phyloP scores from a whole-genome alignment of 2,329 filamentous ascomycete species.

The Verticillium isaacii region DNA sequence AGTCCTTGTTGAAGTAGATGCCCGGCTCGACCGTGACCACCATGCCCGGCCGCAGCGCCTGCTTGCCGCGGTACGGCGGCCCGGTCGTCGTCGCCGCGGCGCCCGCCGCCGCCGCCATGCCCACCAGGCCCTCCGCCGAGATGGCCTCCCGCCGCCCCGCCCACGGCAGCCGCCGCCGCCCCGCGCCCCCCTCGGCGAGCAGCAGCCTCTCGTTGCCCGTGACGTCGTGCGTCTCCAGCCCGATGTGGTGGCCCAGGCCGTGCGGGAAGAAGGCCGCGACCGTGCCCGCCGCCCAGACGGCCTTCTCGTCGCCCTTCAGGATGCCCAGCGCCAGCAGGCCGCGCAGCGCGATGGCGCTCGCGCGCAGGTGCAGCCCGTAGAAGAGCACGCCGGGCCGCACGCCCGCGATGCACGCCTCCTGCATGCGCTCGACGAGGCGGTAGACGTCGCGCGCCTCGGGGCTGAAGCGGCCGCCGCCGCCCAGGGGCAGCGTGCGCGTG shows the following conservation, averaged over 20 bases:
- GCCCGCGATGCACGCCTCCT: constrained; percentile 64
- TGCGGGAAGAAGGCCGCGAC: constrained; percentile 62
- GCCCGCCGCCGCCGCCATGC: constrained; percentile 15
- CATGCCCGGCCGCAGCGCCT: constrained; percentile 54
- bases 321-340: constrained; percentile 71
- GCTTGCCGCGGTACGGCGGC: constrained; percentile 25
- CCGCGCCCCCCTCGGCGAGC: constrained; percentile 18
- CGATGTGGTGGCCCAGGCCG: constrained; percentile 60
- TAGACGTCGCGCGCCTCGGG: constrained; percentile 70
- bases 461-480: constrained; percentile 53
- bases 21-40: constrained; percentile 79
- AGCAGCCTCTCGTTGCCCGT: constrained; percentile 34
- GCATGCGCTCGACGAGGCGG: constrained; percentile 75
- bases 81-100: constrained; percentile 6
- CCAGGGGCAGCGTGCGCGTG: constrained; percentile 80
- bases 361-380: constrained; percentile 67
- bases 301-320: constrained; percentile 55
- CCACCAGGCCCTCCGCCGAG: constrained; percentile 26
- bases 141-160: constrained; percentile 38
- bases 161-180: constrained; percentile 23
- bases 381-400: constrained; percentile 67
- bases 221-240: constrained; percentile 61
- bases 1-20: constrained; percentile 71
- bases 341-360: constrained; percentile 65
- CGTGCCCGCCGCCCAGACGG: constrained; percentile 48